A percentile compares a stretch with the other conserved stretches of the same genome.
Conservation (phyloP, 2,329 filamentous ascomycete species). For the Paracorniculantispora psalliotae region DNA sequence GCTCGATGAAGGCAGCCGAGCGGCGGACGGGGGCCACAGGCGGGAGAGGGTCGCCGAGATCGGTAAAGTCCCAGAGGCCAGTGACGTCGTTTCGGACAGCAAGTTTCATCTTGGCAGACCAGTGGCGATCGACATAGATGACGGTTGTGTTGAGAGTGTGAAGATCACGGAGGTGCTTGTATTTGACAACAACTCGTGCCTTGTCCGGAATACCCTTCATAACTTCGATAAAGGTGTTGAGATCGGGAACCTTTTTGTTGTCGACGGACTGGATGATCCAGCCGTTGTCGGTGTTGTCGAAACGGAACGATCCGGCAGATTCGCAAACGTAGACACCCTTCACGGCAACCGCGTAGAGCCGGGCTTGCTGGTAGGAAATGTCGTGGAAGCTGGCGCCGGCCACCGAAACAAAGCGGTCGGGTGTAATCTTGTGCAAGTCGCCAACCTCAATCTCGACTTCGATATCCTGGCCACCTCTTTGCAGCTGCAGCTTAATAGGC, state of each 20-base stretch:
- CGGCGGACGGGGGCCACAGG: constrained; percentile 65
- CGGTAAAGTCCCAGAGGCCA: constrained; percentile 90
- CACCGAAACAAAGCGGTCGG: constrained; percentile 91
- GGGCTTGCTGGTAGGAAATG: constrained; percentile 95
- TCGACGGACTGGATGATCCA: constrained; percentile 93
- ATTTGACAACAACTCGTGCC: constrained; percentile 85
- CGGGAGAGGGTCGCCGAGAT: constrained; percentile 76
- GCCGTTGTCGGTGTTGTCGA: constrained; percentile 84
- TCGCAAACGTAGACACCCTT: constrained; percentile 92
- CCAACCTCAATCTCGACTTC: constrained; percentile 81
- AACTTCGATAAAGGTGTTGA: constrained; percentile 85
- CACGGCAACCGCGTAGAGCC: constrained; percentile 86
- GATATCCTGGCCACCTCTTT: constrained; percentile 82
- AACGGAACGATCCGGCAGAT: constrained; percentile 88
- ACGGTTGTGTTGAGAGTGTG: constrained; percentile 93
- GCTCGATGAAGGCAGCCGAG: constrained; percentile 85
- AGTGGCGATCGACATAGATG: constrained; percentile 89
- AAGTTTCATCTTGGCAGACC: constrained; percentile 91
- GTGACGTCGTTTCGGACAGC: constrained; percentile 85
- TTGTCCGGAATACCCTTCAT: constrained; percentile 80
- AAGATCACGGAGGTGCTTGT: constrained; percentile 90
- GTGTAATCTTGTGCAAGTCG: constrained; percentile 89
- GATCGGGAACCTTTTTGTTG: constrained; percentile 82
- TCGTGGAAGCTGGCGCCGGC: constrained; percentile 93
- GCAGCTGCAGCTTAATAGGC: constrained; percentile 74